Evolutionary conservation across 139 green algal genomes (phyloP).

Genomic region (Tetradesmus obliquus): DNA sequence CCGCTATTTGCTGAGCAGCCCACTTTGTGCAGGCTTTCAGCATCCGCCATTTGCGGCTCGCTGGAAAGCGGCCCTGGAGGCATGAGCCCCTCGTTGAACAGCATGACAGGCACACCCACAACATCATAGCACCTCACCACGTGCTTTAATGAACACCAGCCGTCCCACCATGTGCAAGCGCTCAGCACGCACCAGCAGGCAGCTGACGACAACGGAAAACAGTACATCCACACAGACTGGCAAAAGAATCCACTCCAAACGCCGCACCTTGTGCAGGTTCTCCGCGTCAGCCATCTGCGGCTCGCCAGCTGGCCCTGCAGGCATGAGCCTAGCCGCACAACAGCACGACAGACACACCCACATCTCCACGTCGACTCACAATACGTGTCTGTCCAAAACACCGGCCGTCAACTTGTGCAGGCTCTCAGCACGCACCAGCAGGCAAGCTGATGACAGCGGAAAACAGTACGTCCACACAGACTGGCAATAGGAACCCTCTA

Average conservation of each 20-base stretch:
- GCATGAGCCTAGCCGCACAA: constrained; percentile 41
- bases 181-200: neutral
- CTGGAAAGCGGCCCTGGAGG: constrained; percentile 43
- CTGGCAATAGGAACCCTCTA: no score
- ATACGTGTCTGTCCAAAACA: neutral
- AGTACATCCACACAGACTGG: neutral
- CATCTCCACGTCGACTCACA: neutral
- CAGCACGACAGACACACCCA: neutral
- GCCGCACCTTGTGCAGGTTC: constrained; percentile 31
- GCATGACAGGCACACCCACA: neutral
- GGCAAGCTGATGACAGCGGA: neutral
- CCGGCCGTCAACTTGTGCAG: neutral
- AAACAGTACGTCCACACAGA: neutral
- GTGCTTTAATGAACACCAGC: neutral
- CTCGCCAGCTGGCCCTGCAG: constrained; percentile 48
- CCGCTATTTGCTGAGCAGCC: neutral
- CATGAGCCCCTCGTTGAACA: constrained; percentile 40
- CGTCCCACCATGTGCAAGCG: neutral
- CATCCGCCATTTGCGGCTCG: constrained; percentile 48
- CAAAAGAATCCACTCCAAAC: neutral
- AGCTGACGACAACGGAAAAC: neutral
- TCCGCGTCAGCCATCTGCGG: constrained; percentile 41
- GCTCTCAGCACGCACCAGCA: neutral
- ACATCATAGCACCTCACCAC: no score
- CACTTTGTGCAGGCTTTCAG: constrained; percentile 43